Evolutionary conservation across 345 rosid genomes (phyloP).

Genomic region (Populus deltoides): DNA sequence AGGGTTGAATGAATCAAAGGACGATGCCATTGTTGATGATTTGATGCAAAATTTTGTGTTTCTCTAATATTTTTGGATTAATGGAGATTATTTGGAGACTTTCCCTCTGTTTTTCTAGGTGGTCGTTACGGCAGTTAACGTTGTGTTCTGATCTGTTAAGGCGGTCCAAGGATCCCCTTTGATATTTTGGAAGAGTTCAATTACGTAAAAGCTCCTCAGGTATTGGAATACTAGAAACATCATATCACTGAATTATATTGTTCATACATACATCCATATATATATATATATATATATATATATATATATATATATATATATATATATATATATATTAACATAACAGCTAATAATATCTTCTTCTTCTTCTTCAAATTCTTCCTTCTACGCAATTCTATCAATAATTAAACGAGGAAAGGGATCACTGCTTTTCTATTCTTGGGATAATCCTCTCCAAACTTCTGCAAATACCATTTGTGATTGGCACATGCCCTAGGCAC

Average conservation of each 20-base stretch:
- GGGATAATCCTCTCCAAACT: constrained; percentile 80
- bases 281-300: too few species aligned
- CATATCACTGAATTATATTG: too few species aligned
- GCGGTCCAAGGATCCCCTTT: not conserved
- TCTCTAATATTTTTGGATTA: not conserved
- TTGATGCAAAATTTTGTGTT: not conserved
- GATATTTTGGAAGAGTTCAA: not conserved
- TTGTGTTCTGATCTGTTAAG: constrained; percentile 13
- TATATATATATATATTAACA: too few species aligned
- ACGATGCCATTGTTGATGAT: constrained; percentile 9
- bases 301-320: too few species aligned
- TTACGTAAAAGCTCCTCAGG: not conserved
- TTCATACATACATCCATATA: too few species aligned
- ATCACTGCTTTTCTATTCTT: constrained; percentile 62
- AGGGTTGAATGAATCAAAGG: constrained; percentile 4
- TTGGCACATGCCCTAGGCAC: constrained; percentile 72
- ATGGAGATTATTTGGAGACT: not conserved
- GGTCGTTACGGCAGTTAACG: not conserved
- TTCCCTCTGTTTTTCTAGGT: not conserved
- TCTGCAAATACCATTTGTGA: constrained; percentile 65
- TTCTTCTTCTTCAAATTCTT: not conserved
- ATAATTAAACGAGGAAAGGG: constrained; percentile 41
- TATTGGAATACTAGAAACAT: too few species aligned
- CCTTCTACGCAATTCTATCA: not conserved
- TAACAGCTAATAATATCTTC: too few species aligned